These are phyloP conservation scores for Dissophora ornata DNA, from an alignment of 192 early-diverging fungal genomes.

Conservation along the genomic window DNA sequence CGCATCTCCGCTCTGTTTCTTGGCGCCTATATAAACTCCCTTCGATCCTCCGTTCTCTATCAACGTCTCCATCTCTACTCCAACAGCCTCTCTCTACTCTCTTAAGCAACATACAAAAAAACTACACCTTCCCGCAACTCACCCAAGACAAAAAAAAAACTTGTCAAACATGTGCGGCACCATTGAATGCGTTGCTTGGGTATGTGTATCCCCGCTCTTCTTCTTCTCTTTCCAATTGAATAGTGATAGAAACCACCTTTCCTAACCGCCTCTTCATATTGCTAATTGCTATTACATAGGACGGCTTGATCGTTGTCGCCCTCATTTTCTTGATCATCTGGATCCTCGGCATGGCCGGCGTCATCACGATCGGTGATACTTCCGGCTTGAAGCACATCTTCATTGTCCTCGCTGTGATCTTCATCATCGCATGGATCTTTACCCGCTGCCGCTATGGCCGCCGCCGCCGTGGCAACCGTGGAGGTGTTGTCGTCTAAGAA, in stretches of 20 bases:
- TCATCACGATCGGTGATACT: constrained; percentile 25
- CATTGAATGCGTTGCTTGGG: constrained; percentile 38
- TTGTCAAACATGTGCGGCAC: constrained; percentile 26
- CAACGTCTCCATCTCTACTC: background rate
- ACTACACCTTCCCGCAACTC: background rate
- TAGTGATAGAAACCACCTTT: too few species aligned
- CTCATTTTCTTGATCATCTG: constrained; percentile 39
- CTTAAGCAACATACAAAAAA: constrained; percentile 1
- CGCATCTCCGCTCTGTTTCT: too few species aligned
- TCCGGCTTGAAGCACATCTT: constrained; percentile 46
- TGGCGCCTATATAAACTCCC: background rate
- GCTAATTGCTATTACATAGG: constrained; percentile 1
- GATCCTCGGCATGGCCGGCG: constrained; percentile 29
- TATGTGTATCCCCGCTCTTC: background rate
- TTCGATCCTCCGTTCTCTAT: background rate
- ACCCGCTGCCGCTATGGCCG: constrained; percentile 35
- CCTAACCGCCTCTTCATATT: background rate
- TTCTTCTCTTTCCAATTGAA: background rate
- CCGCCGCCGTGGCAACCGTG: constrained; percentile 18
- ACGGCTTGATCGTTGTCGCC: constrained; percentile 38
- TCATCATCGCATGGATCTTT: constrained; percentile 43
- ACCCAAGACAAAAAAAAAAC: background rate
- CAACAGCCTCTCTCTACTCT: background rate
- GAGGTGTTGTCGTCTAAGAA: constrained; percentile 23
- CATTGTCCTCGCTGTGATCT: constrained; percentile 33